Evolutionary conservation across 257 asterid genomes (phyloP), one percentile per base, ranked within the genome.

Genomic region (Phtheirospermum japonicum): DNA sequence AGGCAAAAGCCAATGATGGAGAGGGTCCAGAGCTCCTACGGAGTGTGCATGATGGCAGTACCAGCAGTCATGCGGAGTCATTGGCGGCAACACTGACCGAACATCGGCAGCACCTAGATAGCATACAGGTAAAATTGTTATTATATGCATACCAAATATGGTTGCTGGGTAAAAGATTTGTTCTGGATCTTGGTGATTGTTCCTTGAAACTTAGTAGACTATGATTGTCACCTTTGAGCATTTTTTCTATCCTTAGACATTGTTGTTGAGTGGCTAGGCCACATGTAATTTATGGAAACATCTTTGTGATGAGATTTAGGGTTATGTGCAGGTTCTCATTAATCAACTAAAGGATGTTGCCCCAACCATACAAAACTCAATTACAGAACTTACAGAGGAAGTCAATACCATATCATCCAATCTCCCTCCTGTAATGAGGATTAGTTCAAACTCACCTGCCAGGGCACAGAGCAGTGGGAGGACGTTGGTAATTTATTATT

Each of bases 291-390:
- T 9, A 34, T 51, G 42, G 39, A 42, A 53, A 67, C 13, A 2
- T 40, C 43, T 59, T 71, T 32, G 5, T 67, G 50, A 75, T 23
- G 20, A 33, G 52, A 60, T 31, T 68, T 70, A 9, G 57, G 59
- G 55, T 53, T 51, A 59, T 63, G 52, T 81, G 72, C 82, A 93
- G 99, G 99, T 89, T 60, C 99, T 93, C 59, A 89, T 93, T 45
- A 81, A 87, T 82, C 99, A 93, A 71, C 83, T 93, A 69, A 93
- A 93, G 85, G 96, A 89, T 56, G 96, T 87, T 61, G 94, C 96
- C 79, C 99, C 99, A 59, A 72, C 92, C 68, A 83, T 93, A 77
- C 95, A 93, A 76, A 84, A 78, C 64, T 93, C 99, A 57, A 83
- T 89, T 62, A 77, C 88, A 56, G 90, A 85, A 74, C 95, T 93